A percentile compares a stretch with the other conserved stretches of the same genome.
These are phyloP conservation scores for Ganoderma resinaceum DNA, from an alignment of 1,284 basidiomycete species.

Conservation along the genomic window DNA sequence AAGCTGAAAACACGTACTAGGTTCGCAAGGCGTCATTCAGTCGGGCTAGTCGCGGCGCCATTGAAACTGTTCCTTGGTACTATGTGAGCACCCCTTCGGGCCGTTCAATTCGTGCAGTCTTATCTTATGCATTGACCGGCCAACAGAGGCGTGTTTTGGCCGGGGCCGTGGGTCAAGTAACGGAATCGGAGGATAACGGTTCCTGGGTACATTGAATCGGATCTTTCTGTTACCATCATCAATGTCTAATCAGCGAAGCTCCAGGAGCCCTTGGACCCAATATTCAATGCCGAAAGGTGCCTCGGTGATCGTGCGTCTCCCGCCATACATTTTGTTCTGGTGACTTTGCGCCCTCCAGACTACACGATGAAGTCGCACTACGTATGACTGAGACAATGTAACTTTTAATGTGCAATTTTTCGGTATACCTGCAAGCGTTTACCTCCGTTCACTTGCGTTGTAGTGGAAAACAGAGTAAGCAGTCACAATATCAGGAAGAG, in stretches of 20 bases:
- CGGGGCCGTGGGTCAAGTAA: background rate
- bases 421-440: background rate
- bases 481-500: background rate
- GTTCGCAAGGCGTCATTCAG: background rate
- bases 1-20: background rate
- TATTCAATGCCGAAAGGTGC: no score
- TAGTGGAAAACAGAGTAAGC: background rate
- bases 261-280: background rate
- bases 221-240: background rate
- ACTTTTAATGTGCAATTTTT: no score
- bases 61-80: background rate
- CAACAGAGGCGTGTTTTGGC: background rate
- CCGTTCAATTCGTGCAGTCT: no score
- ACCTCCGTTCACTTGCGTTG: background rate
- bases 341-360: background rate
- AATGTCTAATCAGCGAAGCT: background rate
- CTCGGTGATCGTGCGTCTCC: background rate
- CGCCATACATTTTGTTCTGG: background rate
- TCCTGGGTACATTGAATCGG: no score
- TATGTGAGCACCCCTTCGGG: no score
- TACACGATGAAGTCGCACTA: background rate
- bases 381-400: background rate
- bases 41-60: background rate
- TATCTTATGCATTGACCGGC: background rate
- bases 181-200: background rate